Evolutionary conservation across 1,284 basidiomycete species (phyloP), one percentile per base, ranked within the genome.

Genomic region (Cystobasidium sp.): DNA sequence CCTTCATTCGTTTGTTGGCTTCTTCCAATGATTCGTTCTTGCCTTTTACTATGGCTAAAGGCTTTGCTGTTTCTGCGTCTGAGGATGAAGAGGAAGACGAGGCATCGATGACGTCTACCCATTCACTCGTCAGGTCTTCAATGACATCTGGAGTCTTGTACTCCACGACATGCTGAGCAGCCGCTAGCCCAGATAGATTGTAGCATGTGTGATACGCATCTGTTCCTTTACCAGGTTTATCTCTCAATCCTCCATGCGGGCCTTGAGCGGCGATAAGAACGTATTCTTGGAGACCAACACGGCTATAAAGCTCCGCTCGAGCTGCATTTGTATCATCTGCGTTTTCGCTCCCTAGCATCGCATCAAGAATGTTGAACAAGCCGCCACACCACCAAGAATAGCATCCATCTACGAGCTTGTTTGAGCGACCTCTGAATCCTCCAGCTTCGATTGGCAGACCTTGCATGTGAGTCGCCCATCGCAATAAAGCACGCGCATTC

Each of bases 381-480:
- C 95, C 95, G 1, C 92, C 96, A 39, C 95, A 92, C 91, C 94
- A 99, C 97, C 97, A 99, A 43, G 92, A 90, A 82, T 99, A 99
- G 83, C 97, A 99, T 2, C 96, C 97, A 80, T 99, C 97, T 0
- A 99, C 96, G 14, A 99, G 87, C 83, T 99, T 99, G 83, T 99
- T 99, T 75, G 93, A 93, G 55, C 97, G 86, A 0, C 97, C 97
- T 59, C 88, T 88, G 84, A 99, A 98, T 0, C 96, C 97, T 3
- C 94, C 95, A 3, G 94, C 86, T 80, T 99, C 96, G 37, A 88
- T 86, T 37, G 89, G 88, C 0, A 84, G 83, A 0, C 94, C 94
- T 81, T 99, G 97, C 89, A 97, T 91, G 62, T 90, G 85, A 0
- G 88, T 88, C 0, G 91, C 86, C 96, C 96, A 99, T 1, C 95